Evolutionary conservation across 2,329 filamentous ascomycete species (phyloP).

Genomic region (Calcarisporium arbuscula): DNA sequence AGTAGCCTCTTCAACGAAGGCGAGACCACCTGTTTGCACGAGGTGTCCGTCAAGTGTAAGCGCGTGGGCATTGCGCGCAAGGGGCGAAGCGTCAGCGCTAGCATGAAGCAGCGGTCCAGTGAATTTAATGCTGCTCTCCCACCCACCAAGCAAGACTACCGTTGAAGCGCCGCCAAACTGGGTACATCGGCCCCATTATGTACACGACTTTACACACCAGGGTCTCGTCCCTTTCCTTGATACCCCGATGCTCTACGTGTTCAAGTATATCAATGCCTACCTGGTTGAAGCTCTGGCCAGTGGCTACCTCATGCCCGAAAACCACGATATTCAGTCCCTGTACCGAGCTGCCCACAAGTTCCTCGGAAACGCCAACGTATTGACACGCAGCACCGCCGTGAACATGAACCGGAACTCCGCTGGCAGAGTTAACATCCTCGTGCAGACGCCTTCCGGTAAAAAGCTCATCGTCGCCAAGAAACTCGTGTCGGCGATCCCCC

Average conservation of each 20-base stretch:
- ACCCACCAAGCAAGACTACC: too few relatives aligned
- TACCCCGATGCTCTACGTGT: conserved; percentile 31
- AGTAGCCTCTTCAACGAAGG: too few relatives aligned
- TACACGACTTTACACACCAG: too few relatives aligned
- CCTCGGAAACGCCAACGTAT: conserved; percentile 18
- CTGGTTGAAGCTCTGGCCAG: conserved; percentile 5
- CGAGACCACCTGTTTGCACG: too few relatives aligned
- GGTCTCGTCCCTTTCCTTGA: too few relatives aligned
- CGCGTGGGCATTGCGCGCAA: too few relatives aligned
- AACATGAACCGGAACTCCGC: conserved; percentile 13
- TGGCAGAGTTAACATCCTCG: conserved; percentile 18
- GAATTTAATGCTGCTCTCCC: too few relatives aligned
- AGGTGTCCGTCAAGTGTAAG: too few relatives aligned
- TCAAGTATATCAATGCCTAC: conserved; percentile 22
- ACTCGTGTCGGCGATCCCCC: conserved; percentile 30
- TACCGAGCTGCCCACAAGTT: conserved; percentile 19
- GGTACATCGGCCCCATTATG: too few relatives aligned
- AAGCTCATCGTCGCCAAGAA: conserved; percentile 24
- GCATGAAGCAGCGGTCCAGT: too few relatives aligned
- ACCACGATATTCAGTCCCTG: conserved; percentile 12
- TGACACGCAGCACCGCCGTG: conserved; percentile 18
- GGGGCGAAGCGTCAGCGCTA: too few relatives aligned
- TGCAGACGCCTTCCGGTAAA: conserved; percentile 17
- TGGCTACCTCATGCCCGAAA: conserved; percentile 7
- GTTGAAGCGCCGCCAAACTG: too few relatives aligned